Evolutionary conservation across 495 filamentous ascomycete genomes (phyloP), one percentile per base, ranked within the genome.

Genomic region (Eremomyces bilateralis): DNA sequence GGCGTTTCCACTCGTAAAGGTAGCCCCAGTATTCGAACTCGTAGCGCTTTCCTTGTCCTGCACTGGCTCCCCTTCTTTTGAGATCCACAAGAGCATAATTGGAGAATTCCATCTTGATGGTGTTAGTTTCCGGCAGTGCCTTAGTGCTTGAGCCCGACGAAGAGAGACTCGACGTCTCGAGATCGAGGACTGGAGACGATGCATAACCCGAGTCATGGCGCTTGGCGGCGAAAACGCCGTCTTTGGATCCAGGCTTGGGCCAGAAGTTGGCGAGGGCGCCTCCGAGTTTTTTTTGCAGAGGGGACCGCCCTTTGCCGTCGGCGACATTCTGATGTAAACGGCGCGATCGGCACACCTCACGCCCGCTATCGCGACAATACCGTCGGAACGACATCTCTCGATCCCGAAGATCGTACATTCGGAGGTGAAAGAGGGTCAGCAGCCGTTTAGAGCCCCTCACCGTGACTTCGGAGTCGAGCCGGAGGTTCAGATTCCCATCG

Each of bases 401-500:
- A 40, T 69, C 66, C 47, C 71, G 71, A 44, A 97, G 58, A 53
- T 94, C 85, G 47, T 93, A 74, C 84, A 97, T 93, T 41, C 84
- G 76, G 28, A 95, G 62, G 54, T 97, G 83, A 54, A 94, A 95
- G 28, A 97, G 71, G 29, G 78, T 88, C 25, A 91, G 66, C 33
- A 73, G 69, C 42, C 68, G 69, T 45, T 57, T 63, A 25, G 56
- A 57, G 34, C 69, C 71, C 10, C 64, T 62, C n/a, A 58, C 44
- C 6, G 13, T 32, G 27, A 80, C 67, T 36, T 75, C 61, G 12
- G 82, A 82, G 50, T 94, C 83, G 33, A 97, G 64, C 28, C 84
- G 73, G 35, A 97, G 64, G 51, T 94, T 93, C 88, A 94, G 92
- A 62, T 95, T 93, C 15, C 88, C 85, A 53, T 97, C 88, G 13